phyloP scores from a whole-genome alignment of 2,329 filamentous ascomycete genomes.

The Microsporum ferrugineum region DNA sequence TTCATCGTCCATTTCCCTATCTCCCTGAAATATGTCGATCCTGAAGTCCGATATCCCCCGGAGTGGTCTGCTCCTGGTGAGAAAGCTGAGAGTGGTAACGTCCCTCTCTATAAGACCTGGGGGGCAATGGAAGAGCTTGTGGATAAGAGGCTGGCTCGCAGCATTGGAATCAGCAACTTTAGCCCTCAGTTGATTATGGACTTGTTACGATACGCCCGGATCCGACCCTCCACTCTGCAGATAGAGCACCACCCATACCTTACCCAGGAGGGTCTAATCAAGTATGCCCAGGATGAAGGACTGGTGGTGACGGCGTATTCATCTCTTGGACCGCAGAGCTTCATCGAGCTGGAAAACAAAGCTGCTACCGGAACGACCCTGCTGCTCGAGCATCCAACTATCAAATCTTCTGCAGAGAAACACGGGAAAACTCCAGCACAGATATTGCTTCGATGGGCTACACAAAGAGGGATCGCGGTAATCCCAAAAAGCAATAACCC shows the following conservation, averaged over 20 bases:
- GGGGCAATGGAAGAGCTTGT: constrained; percentile 66
- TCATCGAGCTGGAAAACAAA: constrained; percentile 65
- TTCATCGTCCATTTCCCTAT: constrained; percentile 86
- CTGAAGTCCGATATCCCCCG: constrained; percentile 64
- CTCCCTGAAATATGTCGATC: constrained; percentile 74
- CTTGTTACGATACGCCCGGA: constrained; percentile 63
- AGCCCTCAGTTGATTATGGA: constrained; percentile 66
- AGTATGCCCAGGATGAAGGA: constrained; percentile 56
- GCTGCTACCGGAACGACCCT: constrained; percentile 53
- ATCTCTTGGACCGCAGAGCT: constrained; percentile 67
- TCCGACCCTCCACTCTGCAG: constrained; percentile 66
- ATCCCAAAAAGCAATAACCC: constrained; percentile 65
- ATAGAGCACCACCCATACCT: constrained; percentile 88
- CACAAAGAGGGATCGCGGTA: constrained; percentile 67
- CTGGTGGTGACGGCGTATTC: constrained; percentile 74
- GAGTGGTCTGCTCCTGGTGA: constrained; percentile 60
- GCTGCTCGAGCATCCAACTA: constrained; percentile 57
- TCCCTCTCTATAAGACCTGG: constrained; percentile 72
- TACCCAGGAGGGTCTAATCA: constrained; percentile 59
- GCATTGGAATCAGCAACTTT: constrained; percentile 78
- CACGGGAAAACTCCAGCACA: constrained; percentile 64
- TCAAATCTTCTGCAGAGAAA: constrained; percentile 57
- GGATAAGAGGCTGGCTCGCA: constrained; percentile 54
- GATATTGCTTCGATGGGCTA: constrained; percentile 76
- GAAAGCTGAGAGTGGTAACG: constrained; percentile 53